Conservation (phyloP, 2,329 filamentous ascomycete species). For the Aureobasidium sp. region DNA sequence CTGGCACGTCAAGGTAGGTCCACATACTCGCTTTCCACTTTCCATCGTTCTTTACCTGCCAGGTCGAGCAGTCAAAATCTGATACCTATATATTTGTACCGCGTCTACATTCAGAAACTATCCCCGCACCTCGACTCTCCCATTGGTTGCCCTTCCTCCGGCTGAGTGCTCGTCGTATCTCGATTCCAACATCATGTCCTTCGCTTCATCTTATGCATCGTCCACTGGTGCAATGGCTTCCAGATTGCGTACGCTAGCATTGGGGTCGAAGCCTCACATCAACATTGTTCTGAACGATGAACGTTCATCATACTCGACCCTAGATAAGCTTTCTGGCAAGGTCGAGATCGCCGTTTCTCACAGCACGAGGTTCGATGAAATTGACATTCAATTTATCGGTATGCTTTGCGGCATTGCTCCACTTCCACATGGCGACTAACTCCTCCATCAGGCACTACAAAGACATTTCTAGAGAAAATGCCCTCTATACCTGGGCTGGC, state of each 20-base stretch:
- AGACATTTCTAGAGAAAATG: slow-evolving; percentile 48
- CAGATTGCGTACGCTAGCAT: slow-evolving; percentile 9
- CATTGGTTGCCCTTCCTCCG: slow-evolving; percentile 1
- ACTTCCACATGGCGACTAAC: slow-evolving; percentile 2
- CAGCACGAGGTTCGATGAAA: slow-evolving; percentile 49
- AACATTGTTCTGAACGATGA: slow-evolving; percentile 34
- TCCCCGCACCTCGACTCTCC: background rate
- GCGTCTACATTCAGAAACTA: background rate
- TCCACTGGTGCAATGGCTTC: slow-evolving; percentile 12
- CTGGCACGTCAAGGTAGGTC: background rate
- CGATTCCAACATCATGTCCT: slow-evolving; percentile 5
- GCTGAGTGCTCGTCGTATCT: slow-evolving; percentile 9
- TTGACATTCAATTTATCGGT: slow-evolving; percentile 53
- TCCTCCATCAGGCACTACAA: slow-evolving; percentile 36
- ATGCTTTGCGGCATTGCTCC: slow-evolving; percentile 19
- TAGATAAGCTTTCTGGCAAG: slow-evolving; percentile 49
- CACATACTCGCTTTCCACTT: slow-evolving; percentile 7
- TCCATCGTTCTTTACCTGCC: slow-evolving; percentile 7
- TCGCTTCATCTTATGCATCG: slow-evolving; percentile 5
- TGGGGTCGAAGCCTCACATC: slow-evolving; percentile 31
- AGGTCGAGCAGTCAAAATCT: background rate
- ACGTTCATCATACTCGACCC: slow-evolving; percentile 45
- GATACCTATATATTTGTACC: slow-evolving; percentile 10
- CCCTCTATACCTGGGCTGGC: slow-evolving; percentile 44
- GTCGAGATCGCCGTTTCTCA: slow-evolving; percentile 42